Evolutionary conservation across 768 basidiomycete genomes (phyloP), one percentile per base, ranked within the genome.

Genomic region (Clitopilus passeckerianus): DNA sequence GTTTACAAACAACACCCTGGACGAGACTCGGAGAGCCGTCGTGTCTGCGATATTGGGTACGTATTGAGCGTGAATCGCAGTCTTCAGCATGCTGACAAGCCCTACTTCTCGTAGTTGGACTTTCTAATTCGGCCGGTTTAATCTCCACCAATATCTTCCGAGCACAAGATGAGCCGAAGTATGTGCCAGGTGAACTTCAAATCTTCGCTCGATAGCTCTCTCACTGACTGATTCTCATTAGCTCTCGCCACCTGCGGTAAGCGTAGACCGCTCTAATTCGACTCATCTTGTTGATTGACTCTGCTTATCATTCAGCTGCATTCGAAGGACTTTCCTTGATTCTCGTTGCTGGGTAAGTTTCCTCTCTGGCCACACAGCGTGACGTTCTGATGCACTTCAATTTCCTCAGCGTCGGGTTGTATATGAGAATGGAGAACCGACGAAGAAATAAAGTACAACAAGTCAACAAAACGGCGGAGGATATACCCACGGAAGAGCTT

Each of bases 141-240:
- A 78, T 81, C 58, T 79, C 79, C 1, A 79, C 79, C 34, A 82
- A 84, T 62, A 78, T 82, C 10, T 82, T 82, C 68, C 73, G 75
- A 55, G 76, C 78, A 10, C 66, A 80, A 65, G 80, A 82, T 61
- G 81, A 77, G 62, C 81, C 80, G 0, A 77, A 72, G 62, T 82
- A 83, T 62, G 69, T 79, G 43, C 79, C 78, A 57, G 57, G 65
- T 54, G 37, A 41, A 12, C 54, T 6, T 53, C 41, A 10, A 56
- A 18, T 14, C 46, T 12, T 5, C 6, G 33, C 34, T 7, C 46
- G 4, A 9, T n/a, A 23, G 5, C 3, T 7, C 18, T n/a, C 6
- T 50, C 12, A 50, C n/a, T 35, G 0, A 53, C 9, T 1, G 33
- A 35, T 10, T 57, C 57, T 2, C 54, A 27, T 30, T 61, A 69